A percentile compares a stretch with the other conserved stretches of the same genome.
These are phyloP conservation scores for Tricholomella constricta DNA, from an alignment of 768 basidiomycete species.

Conservation along the genomic window DNA sequence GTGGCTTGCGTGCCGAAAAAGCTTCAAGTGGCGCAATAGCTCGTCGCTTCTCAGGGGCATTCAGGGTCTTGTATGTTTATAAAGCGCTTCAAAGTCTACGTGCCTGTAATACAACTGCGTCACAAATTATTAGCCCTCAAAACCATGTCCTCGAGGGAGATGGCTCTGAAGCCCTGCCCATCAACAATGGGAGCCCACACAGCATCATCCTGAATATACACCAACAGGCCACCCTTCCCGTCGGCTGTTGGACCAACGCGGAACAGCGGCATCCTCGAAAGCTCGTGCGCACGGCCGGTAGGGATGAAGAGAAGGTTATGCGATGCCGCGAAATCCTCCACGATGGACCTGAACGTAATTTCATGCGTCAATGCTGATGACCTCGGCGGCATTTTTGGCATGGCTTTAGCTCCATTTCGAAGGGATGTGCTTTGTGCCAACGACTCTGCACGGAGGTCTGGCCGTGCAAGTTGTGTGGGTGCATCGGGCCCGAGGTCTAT, in stretches of 20 bases:
- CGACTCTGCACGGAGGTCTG: slow-evolving; percentile 60
- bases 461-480: slow-evolving; percentile 63
- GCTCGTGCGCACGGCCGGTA: slow-evolving; percentile 80
- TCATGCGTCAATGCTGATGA: slow-evolving; percentile 66
- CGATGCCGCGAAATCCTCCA: slow-evolving; percentile 84
- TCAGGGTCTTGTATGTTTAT: neutral
- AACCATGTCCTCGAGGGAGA: slow-evolving; percentile 90
- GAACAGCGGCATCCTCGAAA: slow-evolving; percentile 88
- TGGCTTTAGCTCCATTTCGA: slow-evolving; percentile 26
- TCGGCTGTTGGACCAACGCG: slow-evolving; percentile 76
- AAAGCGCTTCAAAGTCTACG: neutral
- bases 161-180: slow-evolving; percentile 70
- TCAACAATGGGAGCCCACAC: slow-evolving; percentile 74
- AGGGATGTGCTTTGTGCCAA: slow-evolving; percentile 31
- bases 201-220: slow-evolving; percentile 92
- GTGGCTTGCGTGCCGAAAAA: too few relatives aligned
- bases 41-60: too few relatives aligned
- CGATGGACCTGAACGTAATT: slow-evolving; percentile 90
- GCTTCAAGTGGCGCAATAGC: too few relatives aligned
- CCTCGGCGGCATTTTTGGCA: slow-evolving; percentile 36
- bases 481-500: slow-evolving; percentile 84
- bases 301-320: slow-evolving; percentile 92
- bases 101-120: neutral
- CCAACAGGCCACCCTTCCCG: slow-evolving; percentile 83
- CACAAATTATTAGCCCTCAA: slow-evolving; percentile 44